Base-by-base conservation (phyloP, 2,329 filamentous ascomycete genomes). In the Fusarium austroafricanum region DNA sequence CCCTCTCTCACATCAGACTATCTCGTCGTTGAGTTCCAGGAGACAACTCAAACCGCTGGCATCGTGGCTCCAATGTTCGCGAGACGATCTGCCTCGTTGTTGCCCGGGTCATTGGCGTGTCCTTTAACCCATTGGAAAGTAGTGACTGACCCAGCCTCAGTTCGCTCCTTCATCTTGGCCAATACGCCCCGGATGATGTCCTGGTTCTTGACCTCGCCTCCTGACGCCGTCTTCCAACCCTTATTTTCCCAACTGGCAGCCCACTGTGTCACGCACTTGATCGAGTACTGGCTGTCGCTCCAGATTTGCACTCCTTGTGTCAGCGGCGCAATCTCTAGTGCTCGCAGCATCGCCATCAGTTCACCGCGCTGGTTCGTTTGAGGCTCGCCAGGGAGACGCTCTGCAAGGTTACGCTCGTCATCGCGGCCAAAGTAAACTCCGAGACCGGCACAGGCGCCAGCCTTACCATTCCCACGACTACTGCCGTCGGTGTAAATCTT, bases 331-430 rank as follows among this genome's bases (percentile, higher is more conserved):
- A 90, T 87, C 74, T 97, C 89, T 21, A 98, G 84, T 1, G 94
- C 94, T 58, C 94, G 91, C 29, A 92, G 83, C 66, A 98, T 91
- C 10, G 94, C 96, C 23, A 92, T 94, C 60, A 99, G 83, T 81
- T 99, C 96, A n/a, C 95, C 96, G 5, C 96, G 92, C 78, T 98
- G 93, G 77, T 99, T 99, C 1, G 96, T 98, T 79, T 98, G 96
- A 11, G 85, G 83, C 17, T 85, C 83, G 50, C 93, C 93, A 51
- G 84, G 80, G 4, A 97, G 86, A 6, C 89, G 88, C 79, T 96
- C 94, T 14, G 92, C 92, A 23, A 97, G 77, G 75, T 90, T 90
- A 67, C 88, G 83, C 28, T 79, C 66, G 73, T 91, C 89, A 3
- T 77, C 77, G 18, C 76, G 71, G 8, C 87, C 89, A 72, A 91